phyloP scores from a whole-genome alignment of 83 land plant genomes.

The Thuja plicata region DNA sequence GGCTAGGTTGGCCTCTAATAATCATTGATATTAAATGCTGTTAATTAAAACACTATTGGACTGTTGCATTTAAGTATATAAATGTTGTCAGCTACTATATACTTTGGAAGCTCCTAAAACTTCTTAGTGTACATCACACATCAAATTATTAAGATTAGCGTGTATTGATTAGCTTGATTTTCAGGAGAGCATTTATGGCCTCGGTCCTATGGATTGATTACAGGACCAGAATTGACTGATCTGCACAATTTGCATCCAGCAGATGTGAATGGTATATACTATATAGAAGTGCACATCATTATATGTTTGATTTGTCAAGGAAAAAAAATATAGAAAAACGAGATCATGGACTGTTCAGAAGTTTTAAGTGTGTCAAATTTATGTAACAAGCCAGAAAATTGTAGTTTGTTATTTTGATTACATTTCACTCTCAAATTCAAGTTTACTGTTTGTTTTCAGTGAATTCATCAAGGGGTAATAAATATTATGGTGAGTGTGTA shows the following conservation, averaged over 20 bases:
- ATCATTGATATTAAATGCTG: not conserved
- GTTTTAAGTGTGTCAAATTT: not conserved
- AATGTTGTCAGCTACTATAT: not conserved
- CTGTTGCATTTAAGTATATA: not conserved
- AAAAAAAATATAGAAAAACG: not conserved
- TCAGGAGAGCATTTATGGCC: slow-evolving; percentile 71
- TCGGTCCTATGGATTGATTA: slow-evolving; percentile 46
- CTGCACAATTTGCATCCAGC: slow-evolving; percentile 59
- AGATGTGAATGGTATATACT: slow-evolving; percentile 45
- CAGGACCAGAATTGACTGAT: slow-evolving; percentile 44
- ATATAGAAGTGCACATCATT: not conserved
- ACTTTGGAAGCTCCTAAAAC: not conserved
- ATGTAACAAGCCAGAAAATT: not conserved
- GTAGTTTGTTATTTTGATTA: not conserved
- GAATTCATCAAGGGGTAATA: slow-evolving; percentile 62
- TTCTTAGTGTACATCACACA: not conserved
- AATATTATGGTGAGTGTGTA: slow-evolving; percentile 47
- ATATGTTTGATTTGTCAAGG: not conserved
- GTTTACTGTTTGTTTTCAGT: slow-evolving; percentile 23
- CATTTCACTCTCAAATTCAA: not conserved
- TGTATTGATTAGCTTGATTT: not conserved
- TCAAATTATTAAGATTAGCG: not conserved
- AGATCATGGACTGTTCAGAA: not conserved
- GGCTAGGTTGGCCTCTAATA: not conserved
- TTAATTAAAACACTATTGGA: not conserved